A percentile compares a stretch with the other conserved stretches of the same genome.
These are phyloP conservation scores for Pseudocercospora fijiensis DNA, from an alignment of 2,329 filamentous ascomycete species.

Conservation along the genomic window DNA sequence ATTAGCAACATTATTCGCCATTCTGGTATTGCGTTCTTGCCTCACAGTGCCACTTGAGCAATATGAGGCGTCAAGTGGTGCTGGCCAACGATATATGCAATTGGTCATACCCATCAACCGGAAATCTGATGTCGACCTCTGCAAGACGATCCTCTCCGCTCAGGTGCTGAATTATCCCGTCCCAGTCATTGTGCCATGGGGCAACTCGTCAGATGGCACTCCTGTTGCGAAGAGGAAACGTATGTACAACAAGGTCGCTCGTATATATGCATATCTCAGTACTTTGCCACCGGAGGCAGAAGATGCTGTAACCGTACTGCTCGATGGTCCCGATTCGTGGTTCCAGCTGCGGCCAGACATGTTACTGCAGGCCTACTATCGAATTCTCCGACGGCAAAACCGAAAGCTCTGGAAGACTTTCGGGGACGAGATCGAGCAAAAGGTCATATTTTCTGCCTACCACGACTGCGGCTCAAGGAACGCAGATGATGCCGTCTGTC, in stretches of 20 bases:
- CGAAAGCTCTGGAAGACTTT: neutral
- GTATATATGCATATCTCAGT: constrained; percentile 10
- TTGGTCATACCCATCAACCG: constrained; percentile 9
- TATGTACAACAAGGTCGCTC: constrained; percentile 4
- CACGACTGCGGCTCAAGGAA: constrained; percentile 31
- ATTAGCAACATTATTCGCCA: neutral
- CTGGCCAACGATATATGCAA: constrained; percentile 6
- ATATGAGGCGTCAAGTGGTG: neutral
- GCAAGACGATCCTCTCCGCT: constrained; percentile 11
- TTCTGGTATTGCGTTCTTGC: neutral
- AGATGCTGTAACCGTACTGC: constrained; percentile 7
- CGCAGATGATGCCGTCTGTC: constrained; percentile 24
- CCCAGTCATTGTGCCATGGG: constrained; percentile 8
- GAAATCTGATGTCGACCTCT: constrained; percentile 8
- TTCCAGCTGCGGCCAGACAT: constrained; percentile 21
- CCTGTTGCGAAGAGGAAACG: constrained; percentile 32
- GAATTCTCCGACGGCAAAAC: neutral
- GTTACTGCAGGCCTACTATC: constrained; percentile 8
- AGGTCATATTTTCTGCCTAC: constrained; percentile 30
- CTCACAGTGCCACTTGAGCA: neutral
- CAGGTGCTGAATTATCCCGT: constrained; percentile 15
- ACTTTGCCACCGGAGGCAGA: constrained; percentile 5
- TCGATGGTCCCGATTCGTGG: constrained; percentile 14
- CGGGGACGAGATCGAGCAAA: constrained; percentile 17
- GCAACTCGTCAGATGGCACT: neutral